Base-by-base conservation (phyloP, 495 filamentous ascomycete genomes). In the Neurospora discreta region DNA sequence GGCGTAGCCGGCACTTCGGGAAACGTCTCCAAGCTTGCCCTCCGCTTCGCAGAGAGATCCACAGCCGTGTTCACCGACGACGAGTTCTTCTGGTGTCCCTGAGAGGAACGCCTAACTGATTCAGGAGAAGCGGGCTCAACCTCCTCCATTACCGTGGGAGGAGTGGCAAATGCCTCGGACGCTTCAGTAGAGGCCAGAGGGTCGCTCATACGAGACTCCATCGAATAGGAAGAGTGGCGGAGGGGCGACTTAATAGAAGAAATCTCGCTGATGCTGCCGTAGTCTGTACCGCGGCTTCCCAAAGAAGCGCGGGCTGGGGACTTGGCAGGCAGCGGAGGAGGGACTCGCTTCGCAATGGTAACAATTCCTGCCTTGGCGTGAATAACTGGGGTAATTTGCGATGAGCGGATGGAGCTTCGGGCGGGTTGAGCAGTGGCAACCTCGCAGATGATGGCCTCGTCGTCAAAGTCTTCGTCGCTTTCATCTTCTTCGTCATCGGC, bases 311-410 rank as follows among this genome's bases (percentile, higher is more conserved):
- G 80, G 8, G 83, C 84, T 13, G 91, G 89, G 72, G 86, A 90
- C 39, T 89, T 83, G 5, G 85, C 82, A 5, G 90, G 90, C 23
- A 92, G 84, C 3, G 89, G 82, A 15, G 92, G 91, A 8, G 90
- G 84, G 3, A 89, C 80, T 39, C 90, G 82, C 80, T 92, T 92
- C 1, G 90, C 88, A 77, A 94, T 93, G 26, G 86, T 90, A 36
- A 94, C 90, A 18, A 93, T 77, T 33, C 87, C 86, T 20, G 90
- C 90, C 65, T 88, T 81, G 38, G 81, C 85, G 39, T 84, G 81
- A 67, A 83, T 77, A 39, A 82, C 77, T 36, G 81, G 83, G 0
- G 80, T 74, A 39, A 83, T 72, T 71, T 81, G 79, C 3, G 82
- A 75, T 13, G 82, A 85, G 20, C 86, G 86, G 52, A 92, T 85